Percentiles rank a stretch among this genome's conserved stretches.
phyloP scores from a whole-genome alignment of 2,329 filamentous ascomycete species.

The Colletotrichum viniferum region DNA sequence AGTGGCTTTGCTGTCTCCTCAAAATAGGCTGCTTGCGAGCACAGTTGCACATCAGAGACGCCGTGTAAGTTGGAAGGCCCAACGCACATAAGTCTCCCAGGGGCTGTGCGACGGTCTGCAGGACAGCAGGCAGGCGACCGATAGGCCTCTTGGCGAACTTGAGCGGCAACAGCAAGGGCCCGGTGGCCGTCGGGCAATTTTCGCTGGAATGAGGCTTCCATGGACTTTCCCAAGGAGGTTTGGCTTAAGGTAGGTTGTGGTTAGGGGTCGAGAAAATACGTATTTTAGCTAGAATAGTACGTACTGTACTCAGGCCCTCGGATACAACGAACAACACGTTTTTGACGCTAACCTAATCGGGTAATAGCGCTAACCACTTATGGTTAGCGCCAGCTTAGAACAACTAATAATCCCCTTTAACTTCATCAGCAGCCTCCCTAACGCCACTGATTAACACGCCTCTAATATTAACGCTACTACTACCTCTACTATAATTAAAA shows the following conservation, averaged over 20 bases:
- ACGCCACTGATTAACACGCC: no score
- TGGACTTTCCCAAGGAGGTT: not conserved
- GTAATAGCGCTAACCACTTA: no score
- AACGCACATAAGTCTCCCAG: not conserved
- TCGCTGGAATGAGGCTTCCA: not conserved
- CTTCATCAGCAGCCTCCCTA: no score
- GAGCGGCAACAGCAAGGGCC: not conserved
- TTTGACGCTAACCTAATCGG: no score
- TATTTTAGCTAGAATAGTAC: no score
- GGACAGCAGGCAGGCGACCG: not conserved
- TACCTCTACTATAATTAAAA: no score
- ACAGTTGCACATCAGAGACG: not conserved
- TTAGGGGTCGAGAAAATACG: no score
- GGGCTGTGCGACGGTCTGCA: conserved; percentile 1
- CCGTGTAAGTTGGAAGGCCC: not conserved
- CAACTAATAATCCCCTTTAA: no score
- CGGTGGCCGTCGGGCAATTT: not conserved
- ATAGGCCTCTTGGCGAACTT: not conserved
- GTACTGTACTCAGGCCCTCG: no score
- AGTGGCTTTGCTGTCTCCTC: not conserved
- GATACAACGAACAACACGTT: no score
- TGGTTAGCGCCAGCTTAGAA: no score
- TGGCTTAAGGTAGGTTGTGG: not conserved
- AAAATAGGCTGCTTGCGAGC: conserved; percentile 1
- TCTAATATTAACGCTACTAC: no score